Conservation (phyloP, 1,139 yeast species). For the Kodamaea sp. region DNA sequence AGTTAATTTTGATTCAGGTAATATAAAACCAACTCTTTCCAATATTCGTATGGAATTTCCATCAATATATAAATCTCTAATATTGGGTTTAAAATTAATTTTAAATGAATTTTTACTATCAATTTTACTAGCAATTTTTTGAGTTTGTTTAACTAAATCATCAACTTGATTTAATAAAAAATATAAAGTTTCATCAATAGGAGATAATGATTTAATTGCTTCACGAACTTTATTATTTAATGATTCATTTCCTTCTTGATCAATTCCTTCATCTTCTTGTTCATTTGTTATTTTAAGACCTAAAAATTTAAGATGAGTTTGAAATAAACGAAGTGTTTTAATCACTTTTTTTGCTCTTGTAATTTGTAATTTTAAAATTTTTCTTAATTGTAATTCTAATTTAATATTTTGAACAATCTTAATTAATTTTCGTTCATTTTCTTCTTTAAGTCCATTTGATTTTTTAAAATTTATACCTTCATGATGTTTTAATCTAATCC, state of each 20-base stretch:
- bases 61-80: constrained; percentile 19
- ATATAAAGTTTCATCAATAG: constrained; percentile 51
- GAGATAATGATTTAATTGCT: constrained; percentile 40
- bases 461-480: constrained; percentile 42
- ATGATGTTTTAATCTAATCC: constrained; percentile 68
- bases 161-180: constrained; percentile 42
- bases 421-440: constrained; percentile 35
- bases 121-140: constrained; percentile 31
- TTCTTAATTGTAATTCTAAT: constrained; percentile 43
- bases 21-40: constrained; percentile 12
- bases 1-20: background rate
- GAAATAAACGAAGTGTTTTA: constrained; percentile 28
- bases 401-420: constrained; percentile 41
- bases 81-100: constrained; percentile 13
- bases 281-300: constrained; percentile 12
- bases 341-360: constrained; percentile 36
- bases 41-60: constrained; percentile 17
- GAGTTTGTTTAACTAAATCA: constrained; percentile 37
- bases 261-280: background rate
- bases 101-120: constrained; percentile 11
- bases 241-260: background rate
- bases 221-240: constrained; percentile 20
- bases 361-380: constrained; percentile 39
- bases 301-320: constrained; percentile 29
- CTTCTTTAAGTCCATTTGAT: constrained; percentile 11